Evolutionary conservation across 257 asterid genomes (phyloP).

Genomic region (Cordia subcordata): DNA sequence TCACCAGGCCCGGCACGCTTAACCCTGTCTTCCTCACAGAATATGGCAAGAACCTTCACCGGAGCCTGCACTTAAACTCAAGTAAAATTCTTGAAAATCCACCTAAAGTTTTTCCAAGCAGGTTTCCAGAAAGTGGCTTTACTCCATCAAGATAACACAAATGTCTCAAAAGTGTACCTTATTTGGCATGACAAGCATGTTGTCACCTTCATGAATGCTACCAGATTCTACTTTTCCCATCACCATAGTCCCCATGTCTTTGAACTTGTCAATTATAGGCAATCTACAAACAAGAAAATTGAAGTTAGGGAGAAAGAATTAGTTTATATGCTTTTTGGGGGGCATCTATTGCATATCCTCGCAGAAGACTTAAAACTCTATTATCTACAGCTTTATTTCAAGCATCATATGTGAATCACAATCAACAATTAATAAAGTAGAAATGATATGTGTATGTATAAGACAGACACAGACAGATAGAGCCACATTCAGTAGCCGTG

Average conservation of each 20-base stretch:
- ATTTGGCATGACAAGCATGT: slow-evolving; percentile 84
- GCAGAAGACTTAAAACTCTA: too few species aligned
- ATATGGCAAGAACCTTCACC: slow-evolving; percentile 74
- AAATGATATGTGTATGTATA: too few species aligned
- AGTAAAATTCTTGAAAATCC: background rate
- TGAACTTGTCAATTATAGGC: slow-evolving; percentile 86
- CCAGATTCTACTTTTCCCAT: slow-evolving; percentile 99
- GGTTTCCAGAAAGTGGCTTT: background rate
- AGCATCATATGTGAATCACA: too few species aligned
- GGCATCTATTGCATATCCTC: too few species aligned
- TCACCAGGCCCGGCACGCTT: slow-evolving; percentile 86
- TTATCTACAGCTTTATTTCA: too few species aligned
- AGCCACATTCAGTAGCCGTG: too few species aligned
- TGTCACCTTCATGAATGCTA: slow-evolving; percentile 78
- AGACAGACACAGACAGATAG: too few species aligned
- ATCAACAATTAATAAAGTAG: too few species aligned
- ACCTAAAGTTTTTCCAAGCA: background rate
- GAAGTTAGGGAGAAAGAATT: background rate
- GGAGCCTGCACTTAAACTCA: slow-evolving; percentile 42
- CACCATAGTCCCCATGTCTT: slow-evolving; percentile 94
- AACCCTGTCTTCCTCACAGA: slow-evolving; percentile 69
- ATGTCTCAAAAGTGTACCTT: slow-evolving; percentile 42
- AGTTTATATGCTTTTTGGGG: too few species aligned
- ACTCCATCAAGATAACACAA: slow-evolving; percentile 3
- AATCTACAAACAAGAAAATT: slow-evolving; percentile 43